Percentiles rank a stretch among this genome's conserved stretches.
Conservation (phyloP, 345 rosid species). For the Aquilaria yunnanensis region DNA sequence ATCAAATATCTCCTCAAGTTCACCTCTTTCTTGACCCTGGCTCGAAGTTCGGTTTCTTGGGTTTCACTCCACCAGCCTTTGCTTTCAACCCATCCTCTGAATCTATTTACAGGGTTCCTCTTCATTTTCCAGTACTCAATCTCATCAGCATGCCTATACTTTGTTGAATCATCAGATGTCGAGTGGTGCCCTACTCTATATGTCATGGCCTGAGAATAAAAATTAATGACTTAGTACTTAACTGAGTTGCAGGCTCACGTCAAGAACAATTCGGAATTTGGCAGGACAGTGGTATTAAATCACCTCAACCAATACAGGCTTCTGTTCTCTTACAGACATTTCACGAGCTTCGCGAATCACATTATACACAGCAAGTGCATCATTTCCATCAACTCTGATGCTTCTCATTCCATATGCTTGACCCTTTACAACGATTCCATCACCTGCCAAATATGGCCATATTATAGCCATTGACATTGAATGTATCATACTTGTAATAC, state of each 20-base stretch:
- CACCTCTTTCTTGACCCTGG: conserved; percentile 47
- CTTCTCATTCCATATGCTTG: conserved; percentile 71
- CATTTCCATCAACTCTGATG: conserved; percentile 84
- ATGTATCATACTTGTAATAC: too few species aligned
- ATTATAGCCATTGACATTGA: not conserved
- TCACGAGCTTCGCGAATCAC: conserved; percentile 61
- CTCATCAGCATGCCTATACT: conserved; percentile 51
- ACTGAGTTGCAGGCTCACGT: not conserved
- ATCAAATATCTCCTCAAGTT: not conserved
- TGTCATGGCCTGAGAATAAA: conserved; percentile 42
- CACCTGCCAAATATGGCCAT: conserved; percentile 34
- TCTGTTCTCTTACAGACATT: conserved; percentile 56
- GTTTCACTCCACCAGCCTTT: conserved; percentile 77
- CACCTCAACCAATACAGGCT: conserved; percentile 67
- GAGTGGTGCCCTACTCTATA: conserved; percentile 86
- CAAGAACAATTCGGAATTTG: too few species aligned
- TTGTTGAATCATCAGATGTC: conserved; percentile 86
- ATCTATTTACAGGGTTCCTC: conserved; percentile 63
- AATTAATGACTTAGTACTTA: not conserved
- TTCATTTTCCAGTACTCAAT: conserved; percentile 63
- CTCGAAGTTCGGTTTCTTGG: conserved; percentile 51
- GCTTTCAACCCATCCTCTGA: conserved; percentile 52
- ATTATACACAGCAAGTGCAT: conserved; percentile 68
- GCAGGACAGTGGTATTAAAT: not conserved
- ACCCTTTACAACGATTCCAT: conserved; percentile 79